Evolutionary conservation across 345 rosid genomes (phyloP), one percentile per base, ranked within the genome.

Genomic region (Camelina laxa): DNA sequence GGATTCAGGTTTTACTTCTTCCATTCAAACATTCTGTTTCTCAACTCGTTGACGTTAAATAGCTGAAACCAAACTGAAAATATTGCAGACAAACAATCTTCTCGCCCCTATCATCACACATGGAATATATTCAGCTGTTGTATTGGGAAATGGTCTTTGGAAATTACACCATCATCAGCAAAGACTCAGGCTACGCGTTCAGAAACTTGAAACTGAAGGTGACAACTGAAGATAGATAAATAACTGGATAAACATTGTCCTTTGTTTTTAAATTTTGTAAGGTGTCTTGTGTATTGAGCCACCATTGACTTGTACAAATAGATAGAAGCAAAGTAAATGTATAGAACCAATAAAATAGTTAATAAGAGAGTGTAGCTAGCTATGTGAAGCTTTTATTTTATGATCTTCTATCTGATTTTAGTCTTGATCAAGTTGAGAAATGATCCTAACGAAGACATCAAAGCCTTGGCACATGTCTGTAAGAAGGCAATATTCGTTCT

Each of bases 381-480:
- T 42, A 31, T 9, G 16, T 65, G 38, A 75, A 71, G 69, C 58
- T 38, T 70, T 65, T 75, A 19, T 38, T 59, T 20, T 9, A 9
- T 9, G 16, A 36, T 60, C 60, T 73, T 71, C 41, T 6, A 49
- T 21, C 45, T 39, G 27, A 38, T 17, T 42, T 66, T 60, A 78
- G 77, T 67, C 77, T 78, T 87, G 87, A 79, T 96, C 98, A 69
- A 91, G 80, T 56, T 88, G 95, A 48, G 94, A 61, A 59, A 92
- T 92, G 83, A 95, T 81, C 79, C 83, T 88, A 33, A 73, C 80
- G 60, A 95, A 91, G 54, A 92, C 87, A n/a, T 69, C 76, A 79
- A 81, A 92, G 53, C 99, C 99, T 82, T 92, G 88, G 82, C 93
- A 83, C 99, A 95, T 92, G 81, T 91, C 99, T 3, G 92, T 67